Evolutionary conservation across 805 yeast species (phyloP).

Genomic region (Wickerhamomyces xylosicus): DNA sequence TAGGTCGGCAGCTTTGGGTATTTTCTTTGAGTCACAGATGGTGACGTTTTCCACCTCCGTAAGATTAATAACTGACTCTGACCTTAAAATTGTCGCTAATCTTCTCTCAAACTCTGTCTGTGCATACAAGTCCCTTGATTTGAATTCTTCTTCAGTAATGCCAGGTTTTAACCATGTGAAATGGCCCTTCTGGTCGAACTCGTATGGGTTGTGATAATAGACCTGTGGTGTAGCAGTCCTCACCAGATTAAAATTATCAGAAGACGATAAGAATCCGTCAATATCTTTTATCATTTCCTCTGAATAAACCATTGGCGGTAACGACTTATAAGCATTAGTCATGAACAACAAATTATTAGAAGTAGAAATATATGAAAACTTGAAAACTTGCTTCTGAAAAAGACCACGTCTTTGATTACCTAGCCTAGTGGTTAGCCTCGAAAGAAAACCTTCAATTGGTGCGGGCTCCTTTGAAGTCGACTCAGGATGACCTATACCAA

Average conservation of each 20-base stretch:
- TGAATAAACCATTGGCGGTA: constrained; percentile 47
- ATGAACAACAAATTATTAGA: constrained; percentile 52
- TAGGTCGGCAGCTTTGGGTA: constrained; percentile 17
- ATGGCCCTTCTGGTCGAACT: constrained; percentile 37
- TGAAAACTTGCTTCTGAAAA: constrained; percentile 33
- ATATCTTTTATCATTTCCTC: constrained; percentile 1
- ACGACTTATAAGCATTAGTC: constrained; percentile 40
- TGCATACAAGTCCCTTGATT: constrained; percentile 44
- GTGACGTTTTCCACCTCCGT: constrained; percentile 32
- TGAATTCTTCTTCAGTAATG: constrained; percentile 28
- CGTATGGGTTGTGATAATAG: constrained; percentile 45
- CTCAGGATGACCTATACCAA: constrained; percentile 2
- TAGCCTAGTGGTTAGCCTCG: constrained; percentile 39
- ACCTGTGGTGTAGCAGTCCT: constrained; percentile 23
- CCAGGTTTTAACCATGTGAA: constrained; percentile 50
- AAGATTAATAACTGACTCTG: constrained; percentile 57
- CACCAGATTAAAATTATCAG: constrained; percentile 13
- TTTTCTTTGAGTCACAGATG: constrained; percentile 19
- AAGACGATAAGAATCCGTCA: constrained; percentile 20
- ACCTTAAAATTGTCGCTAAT: constrained; percentile 39
- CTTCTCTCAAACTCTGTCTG: constrained; percentile 57
- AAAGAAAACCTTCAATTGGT: constrained; percentile 76
- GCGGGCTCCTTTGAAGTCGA: constrained; percentile 40
- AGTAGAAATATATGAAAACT: constrained; percentile 54
- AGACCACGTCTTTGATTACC: constrained; percentile 28